These are phyloP conservation scores for Marsdenia floribunda DNA, from an alignment of 257 asterid genomes.

Conservation along the genomic window DNA sequence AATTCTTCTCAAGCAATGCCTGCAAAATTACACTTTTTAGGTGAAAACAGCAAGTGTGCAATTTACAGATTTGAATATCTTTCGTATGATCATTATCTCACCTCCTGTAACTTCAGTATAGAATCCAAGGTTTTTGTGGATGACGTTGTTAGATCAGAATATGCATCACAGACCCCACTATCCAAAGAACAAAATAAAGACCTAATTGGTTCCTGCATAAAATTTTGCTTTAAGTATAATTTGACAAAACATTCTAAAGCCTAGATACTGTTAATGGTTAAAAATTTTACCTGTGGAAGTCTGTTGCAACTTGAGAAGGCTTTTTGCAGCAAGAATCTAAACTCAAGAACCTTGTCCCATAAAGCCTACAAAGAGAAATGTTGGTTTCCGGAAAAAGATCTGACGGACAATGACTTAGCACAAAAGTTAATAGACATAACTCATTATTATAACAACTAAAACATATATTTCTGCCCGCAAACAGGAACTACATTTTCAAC, in stretches of 20 bases:
- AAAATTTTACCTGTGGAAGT: conserved; percentile 77
- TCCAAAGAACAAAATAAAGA: conserved; percentile 53
- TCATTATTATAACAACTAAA: background rate
- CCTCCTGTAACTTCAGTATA: conserved; percentile 79
- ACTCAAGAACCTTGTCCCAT: conserved; percentile 93
- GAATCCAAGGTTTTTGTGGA: conserved; percentile 72
- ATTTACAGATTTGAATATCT: background rate
- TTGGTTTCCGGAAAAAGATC: background rate
- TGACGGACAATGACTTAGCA: background rate
- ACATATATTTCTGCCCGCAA: background rate
- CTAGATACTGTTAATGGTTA: background rate
- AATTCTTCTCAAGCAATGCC: conserved; percentile 78
- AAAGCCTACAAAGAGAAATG: conserved; percentile 53
- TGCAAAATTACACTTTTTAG: conserved; percentile 25
- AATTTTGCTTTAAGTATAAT: conserved; percentile 11
- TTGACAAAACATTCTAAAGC: background rate
- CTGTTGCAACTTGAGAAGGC: conserved; percentile 75
- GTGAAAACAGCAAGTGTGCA: background rate
- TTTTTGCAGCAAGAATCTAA: conserved; percentile 88
- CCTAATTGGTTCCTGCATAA: conserved; percentile 64
- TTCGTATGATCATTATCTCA: conserved; percentile 16
- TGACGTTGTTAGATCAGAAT: conserved; percentile 62
- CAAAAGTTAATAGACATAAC: background rate
- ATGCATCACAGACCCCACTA: conserved; percentile 55
- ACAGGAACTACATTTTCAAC: background rate